A percentile compares a stretch with the other conserved stretches of the same genome.
Conservation (phyloP, 208 protist genomes). For the Balamuthia mandrillaris region DNA sequence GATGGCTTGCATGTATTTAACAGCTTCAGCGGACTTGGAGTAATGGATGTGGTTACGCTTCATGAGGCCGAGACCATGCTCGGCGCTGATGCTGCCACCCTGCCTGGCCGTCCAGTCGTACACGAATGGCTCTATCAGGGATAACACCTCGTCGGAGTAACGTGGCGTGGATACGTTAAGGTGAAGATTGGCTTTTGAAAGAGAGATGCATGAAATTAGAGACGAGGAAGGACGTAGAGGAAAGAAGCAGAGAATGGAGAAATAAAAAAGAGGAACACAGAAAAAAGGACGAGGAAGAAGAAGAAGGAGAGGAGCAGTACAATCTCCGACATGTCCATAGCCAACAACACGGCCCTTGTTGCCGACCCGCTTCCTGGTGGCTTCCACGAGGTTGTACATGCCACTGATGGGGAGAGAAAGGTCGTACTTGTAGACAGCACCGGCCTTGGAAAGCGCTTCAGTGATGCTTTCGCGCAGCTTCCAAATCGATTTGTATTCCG, state of each 20-base stretch:
- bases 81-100: constrained; percentile 84
- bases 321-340: constrained; percentile 94
- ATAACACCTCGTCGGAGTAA: constrained; percentile 32
- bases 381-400: constrained; percentile 73
- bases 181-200: constrained; percentile 84
- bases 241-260: background rate
- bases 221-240: background rate
- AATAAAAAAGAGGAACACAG: background rate
- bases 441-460: constrained; percentile 22
- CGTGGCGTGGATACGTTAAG: constrained; percentile 81
- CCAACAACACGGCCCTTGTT: constrained; percentile 67
- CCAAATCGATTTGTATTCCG: constrained; percentile 60
- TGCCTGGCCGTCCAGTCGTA: constrained; percentile 75
- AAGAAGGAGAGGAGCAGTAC: constrained; percentile 24
- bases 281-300: background rate
- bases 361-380: constrained; percentile 50
- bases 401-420: constrained; percentile 70
- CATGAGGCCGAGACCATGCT: constrained; percentile 91
- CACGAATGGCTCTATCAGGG: constrained; percentile 76
- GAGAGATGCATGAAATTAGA: background rate
- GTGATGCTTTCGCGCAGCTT: constrained; percentile 69
- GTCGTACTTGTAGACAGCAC: constrained; percentile 79
- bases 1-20: constrained; percentile 83
- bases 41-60: constrained; percentile 81
- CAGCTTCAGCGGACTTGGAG: constrained; percentile 72